Conservation (phyloP, 106 monocot species). For the Apostasia shenzhenica region DNA sequence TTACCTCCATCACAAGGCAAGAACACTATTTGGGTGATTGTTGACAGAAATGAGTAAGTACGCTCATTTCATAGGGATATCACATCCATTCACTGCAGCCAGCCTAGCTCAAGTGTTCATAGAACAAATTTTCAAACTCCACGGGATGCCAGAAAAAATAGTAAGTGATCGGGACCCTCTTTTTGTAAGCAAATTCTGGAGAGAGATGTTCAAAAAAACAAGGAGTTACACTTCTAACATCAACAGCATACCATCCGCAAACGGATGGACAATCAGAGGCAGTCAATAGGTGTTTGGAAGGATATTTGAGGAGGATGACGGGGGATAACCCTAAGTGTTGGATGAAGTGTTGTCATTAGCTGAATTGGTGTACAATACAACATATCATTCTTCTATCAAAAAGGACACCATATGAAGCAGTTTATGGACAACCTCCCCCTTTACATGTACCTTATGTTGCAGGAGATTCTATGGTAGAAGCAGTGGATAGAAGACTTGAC, state of each 20-base stretch:
- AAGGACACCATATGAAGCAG: constrained; percentile 3
- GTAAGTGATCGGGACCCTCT: too few species aligned
- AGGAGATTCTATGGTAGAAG: not conserved
- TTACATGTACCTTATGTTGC: not conserved
- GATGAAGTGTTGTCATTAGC: not conserved
- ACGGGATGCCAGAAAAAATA: too few species aligned
- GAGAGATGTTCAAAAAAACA: too few species aligned
- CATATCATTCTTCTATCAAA: not conserved
- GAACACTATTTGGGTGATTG: not conserved
- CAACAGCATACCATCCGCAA: not conserved
- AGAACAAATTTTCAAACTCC: too few species aligned
- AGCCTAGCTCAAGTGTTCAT: too few species aligned
- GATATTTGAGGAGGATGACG: not conserved
- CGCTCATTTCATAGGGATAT: too few species aligned
- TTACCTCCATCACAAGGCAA: not conserved
- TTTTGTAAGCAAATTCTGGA: too few species aligned
- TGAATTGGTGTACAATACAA: too few species aligned
- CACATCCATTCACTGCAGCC: too few species aligned
- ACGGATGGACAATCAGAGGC: not conserved
- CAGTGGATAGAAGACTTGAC: not conserved
- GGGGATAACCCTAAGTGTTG: not conserved
- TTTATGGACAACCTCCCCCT: constrained; percentile 12
- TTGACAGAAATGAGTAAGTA: not conserved
- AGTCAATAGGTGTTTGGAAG: not conserved
- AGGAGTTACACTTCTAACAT: not conserved